Base-by-base conservation (phyloP, 441 rosid species). In the Cnidoscolus chayamansa region DNA sequence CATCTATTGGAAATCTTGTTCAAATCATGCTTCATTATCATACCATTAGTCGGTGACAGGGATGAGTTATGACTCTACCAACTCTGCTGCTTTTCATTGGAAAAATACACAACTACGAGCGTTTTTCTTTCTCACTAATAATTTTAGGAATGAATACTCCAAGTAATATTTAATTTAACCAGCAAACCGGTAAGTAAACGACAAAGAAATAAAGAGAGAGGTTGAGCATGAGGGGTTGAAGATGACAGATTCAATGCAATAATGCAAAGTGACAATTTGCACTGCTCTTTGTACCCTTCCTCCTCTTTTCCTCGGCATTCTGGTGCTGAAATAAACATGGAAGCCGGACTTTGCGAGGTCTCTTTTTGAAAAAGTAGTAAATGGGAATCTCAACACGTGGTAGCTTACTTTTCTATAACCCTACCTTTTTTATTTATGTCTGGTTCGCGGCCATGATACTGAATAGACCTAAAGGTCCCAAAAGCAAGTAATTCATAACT, bases 281-380 rank as follows among this genome's bases (percentile, higher is more conserved):
- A 67, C 2, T 15, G 43, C 45, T 16, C 16, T 67, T 67, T 31
- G 45, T 30, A 49, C 45, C 4, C 10, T 2, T 9, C 0, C 51
- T 65, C 25, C 13, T 6, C 17, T 64, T 64, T 25, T 57, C 54
- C 25, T 54, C 32, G 19, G 63, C 63, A 12, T 68, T 56, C 7
- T 49, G 53, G 2, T 4, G 72, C 11, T 55, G 50, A 55, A 57
- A 25, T n/a, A 57, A 48, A 49, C 58, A 2, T 10, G n/a, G 67
- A 61, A 51, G 35, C 31, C 59, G 15, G 19, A 37, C 67, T 53
- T 53, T 59, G 62, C 7, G 17, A 67, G n/a, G 71, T 51, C 48
- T 48, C 10, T 37, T 63, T 19, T 19, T 0, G 35, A 51, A 49
- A 50, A 31, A 48, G 48, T 19, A 55, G 11, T 9, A 37, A 40